Base-by-base conservation (phyloP, 1,284 basidiomycete species). In the Porogramme epimiltina region DNA sequence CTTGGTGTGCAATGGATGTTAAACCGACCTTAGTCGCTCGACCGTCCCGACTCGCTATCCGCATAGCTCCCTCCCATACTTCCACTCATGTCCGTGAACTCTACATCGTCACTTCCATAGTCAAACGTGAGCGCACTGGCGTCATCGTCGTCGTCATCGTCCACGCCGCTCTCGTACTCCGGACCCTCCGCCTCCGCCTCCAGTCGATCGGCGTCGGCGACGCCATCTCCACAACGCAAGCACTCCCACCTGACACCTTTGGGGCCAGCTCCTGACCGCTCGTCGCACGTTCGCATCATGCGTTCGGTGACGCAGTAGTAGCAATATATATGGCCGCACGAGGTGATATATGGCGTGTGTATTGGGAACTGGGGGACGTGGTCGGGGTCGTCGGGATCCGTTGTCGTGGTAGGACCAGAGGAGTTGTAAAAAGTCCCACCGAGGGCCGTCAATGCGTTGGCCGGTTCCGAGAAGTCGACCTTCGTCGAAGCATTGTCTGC, bases 301-400 rank as follows among this genome's bases (percentile, higher is more conserved):
- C 85, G 84, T 62, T 91, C 89, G 11, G 90, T 81, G 26, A 95
- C 76, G 69, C 93, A 96, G 62, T 88, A 85, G 68, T 95, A 96
- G 69, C 93, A 95, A 71, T 93, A 96, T 10, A 81, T 68, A 67
- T 95, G 91, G 13, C 84, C 86, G 58, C 91, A 93, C 15, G 87
- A 86, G 9, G 88, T 81, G 51, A 83, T 69, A 63, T 92, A 93
- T 0, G 90, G 84, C 26, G 80, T 89, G 60, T 85, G 74, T 52
- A 91, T 78, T 2, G 87, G 84, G 64, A 84, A 78, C 18, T 73
- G 61, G 0, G 87, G 83, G 20, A 80, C 71, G 47, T 77, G 78
- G 22, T 68, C 67, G 16, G 58, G 64, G 11, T 54, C 62, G 25
- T 58, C 62, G 5, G 46, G 34, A 38, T 62, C 51, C 9, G 44